Percentiles rank a stretch among this genome's conserved stretches.
Conservation (phyloP, 768 basidiomycete species). For the Collybia mongolica region DNA sequence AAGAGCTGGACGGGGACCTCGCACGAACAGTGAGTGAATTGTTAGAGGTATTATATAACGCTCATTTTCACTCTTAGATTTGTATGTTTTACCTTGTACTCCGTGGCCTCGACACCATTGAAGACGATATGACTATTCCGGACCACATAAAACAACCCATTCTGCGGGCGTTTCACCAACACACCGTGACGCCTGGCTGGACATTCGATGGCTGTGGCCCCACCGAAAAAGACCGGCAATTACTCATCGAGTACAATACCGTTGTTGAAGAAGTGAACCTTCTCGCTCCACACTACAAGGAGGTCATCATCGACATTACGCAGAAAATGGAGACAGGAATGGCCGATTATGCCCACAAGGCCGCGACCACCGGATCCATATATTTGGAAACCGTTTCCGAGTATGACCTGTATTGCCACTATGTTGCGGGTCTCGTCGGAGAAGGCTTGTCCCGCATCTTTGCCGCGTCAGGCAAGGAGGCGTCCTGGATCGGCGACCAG, state of each 20-base stretch:
- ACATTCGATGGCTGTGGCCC: constrained; percentile 79
- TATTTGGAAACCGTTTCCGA: constrained; percentile 77
- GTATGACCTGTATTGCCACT: constrained; percentile 98
- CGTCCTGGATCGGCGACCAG: constrained; percentile 68
- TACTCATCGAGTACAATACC: constrained; percentile 80
- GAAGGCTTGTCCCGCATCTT: constrained; percentile 92
- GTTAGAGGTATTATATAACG: neutral
- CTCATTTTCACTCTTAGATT: constrained; percentile 48
- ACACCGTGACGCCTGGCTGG: constrained; percentile 84
- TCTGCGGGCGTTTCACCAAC: constrained; percentile 78
- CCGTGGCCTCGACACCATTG: constrained; percentile 93
- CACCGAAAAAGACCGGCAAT: constrained; percentile 82
- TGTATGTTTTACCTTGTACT: constrained; percentile 95
- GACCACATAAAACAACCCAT: constrained; percentile 85
- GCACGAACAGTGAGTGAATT: constrained; percentile 75
- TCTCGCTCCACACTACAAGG: constrained; percentile 65
- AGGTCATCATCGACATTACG: constrained; percentile 79
- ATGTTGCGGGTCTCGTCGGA: constrained; percentile 96
- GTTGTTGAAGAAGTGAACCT: constrained; percentile 79
- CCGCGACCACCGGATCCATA: constrained; percentile 65
- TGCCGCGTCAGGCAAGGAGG: constrained; percentile 83
- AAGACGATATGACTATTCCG: constrained; percentile 96
- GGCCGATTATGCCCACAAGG: constrained; percentile 91
- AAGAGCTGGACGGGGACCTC: constrained; percentile 93
- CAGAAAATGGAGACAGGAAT: constrained; percentile 92